Percentiles rank a stretch among this genome's conserved stretches.
These are phyloP conservation scores for Ogataea saltuana DNA, from an alignment of 805 yeast genomes.

Conservation along the genomic window DNA sequence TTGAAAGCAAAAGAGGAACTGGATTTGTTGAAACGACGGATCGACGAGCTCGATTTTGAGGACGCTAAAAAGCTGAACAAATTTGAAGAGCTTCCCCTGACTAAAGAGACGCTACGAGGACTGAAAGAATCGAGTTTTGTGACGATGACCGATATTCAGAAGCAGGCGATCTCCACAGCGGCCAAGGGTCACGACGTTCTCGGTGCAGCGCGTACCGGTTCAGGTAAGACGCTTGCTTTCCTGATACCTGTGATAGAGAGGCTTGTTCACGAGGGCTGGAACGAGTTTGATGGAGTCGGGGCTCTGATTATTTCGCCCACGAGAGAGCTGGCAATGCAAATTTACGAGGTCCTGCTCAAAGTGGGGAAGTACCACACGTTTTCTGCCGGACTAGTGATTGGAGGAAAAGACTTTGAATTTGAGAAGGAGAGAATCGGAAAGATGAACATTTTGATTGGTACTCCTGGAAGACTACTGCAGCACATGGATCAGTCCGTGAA, in stretches of 20 bases:
- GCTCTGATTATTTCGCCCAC: constrained; percentile 91
- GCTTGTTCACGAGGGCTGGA: constrained; percentile 68
- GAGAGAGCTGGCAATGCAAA: constrained; percentile 88
- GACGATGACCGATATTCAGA: constrained; percentile 83
- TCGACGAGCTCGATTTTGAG: constrained; percentile 54
- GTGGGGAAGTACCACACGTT: constrained; percentile 74
- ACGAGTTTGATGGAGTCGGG: constrained; percentile 84
- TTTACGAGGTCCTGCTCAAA: constrained; percentile 80
- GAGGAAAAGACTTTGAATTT: constrained; percentile 84
- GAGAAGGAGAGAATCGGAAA: constrained; percentile 78
- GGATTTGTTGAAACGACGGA: constrained; percentile 47
- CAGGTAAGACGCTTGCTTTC: constrained; percentile 89
- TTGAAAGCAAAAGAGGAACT: constrained; percentile 38
- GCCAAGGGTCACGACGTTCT: constrained; percentile 77
- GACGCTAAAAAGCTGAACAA: constrained; percentile 40
- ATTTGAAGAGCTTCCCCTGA: constrained; percentile 79
- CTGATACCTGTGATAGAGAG: constrained; percentile 77
- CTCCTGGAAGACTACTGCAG: constrained; percentile 89
- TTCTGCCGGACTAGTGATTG: constrained; percentile 89
- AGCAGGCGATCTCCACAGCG: constrained; percentile 70
- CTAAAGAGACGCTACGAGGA: constrained; percentile 65
- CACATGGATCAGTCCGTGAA: constrained; percentile 90
- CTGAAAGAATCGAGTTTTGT: constrained; percentile 76
- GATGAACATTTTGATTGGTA: constrained; percentile 82
- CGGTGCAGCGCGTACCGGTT: constrained; percentile 88